Evolutionary conservation across 2,329 filamentous ascomycete species (phyloP).

Genomic region (Hymenoscyphus scutula): DNA sequence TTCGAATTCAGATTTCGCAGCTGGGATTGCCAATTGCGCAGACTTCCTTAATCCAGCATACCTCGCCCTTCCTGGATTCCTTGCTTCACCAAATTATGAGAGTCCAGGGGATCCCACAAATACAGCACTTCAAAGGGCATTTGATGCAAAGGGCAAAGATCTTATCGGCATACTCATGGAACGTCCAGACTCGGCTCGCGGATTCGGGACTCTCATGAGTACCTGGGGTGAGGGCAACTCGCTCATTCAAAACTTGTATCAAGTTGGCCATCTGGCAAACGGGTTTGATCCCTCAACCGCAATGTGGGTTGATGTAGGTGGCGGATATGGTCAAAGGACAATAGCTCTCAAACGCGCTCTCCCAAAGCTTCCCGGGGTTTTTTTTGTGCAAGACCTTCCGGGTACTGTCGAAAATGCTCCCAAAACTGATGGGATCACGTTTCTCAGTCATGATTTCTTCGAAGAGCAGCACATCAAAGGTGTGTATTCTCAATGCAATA

Average conservation of each 20-base stretch:
- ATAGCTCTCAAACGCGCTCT: slow-evolving; percentile 39
- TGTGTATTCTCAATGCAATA: neutral
- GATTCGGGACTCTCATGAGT: slow-evolving; percentile 11
- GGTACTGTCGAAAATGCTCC: neutral
- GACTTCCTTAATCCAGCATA: slow-evolving; percentile 9
- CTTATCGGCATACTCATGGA: neutral
- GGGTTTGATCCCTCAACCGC: neutral
- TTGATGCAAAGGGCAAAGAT: neutral
- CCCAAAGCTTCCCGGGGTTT: slow-evolving; percentile 1
- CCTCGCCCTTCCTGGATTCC: neutral
- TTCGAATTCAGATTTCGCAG: neutral
- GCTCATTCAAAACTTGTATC: slow-evolving; percentile 1
- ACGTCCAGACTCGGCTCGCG: neutral
- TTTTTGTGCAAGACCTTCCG: slow-evolving; percentile 5
- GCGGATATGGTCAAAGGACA: slow-evolving; percentile 8
- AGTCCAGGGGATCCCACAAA: neutral
- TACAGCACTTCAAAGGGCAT: slow-evolving; percentile 6
- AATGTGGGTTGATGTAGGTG: slow-evolving; percentile 16
- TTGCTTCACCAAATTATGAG: neutral
- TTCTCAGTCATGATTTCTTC: slow-evolving; percentile 10
- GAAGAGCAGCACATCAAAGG: slow-evolving; percentile 6
- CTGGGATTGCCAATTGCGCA: neutral
- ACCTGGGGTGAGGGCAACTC: slow-evolving; percentile 5
- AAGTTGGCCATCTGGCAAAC: neutral
- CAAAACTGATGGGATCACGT: neutral